phyloP scores from a whole-genome alignment of 306 rosid species.

The Purshia tridentata region DNA sequence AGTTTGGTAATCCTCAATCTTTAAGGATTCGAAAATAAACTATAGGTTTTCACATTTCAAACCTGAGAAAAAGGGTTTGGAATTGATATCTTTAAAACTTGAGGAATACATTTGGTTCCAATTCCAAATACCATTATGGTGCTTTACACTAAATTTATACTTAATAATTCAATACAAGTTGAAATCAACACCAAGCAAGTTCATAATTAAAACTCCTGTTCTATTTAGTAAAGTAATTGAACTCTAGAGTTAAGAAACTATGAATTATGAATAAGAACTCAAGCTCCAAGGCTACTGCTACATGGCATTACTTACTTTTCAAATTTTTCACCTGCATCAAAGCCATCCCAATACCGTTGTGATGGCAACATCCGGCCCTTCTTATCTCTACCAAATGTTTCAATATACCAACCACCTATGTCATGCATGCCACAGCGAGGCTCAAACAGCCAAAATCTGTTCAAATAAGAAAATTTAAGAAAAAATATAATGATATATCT shows the following conservation, averaged over 20 bases:
- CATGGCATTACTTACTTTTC: constrained; percentile 50
- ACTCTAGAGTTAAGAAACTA: neutral
- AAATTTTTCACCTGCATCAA: constrained; percentile 47
- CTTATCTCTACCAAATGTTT: constrained; percentile 83
- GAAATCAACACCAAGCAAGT: neutral
- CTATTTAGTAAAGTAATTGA: constrained; percentile 3
- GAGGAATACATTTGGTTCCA: too few species aligned
- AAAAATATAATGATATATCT: constrained; percentile 11
- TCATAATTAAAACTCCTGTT: neutral
- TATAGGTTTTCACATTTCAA: too few species aligned
- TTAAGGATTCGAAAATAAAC: too few species aligned
- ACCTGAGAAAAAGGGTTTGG: too few species aligned
- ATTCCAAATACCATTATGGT: neutral
- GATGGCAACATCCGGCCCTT: constrained; percentile 70
- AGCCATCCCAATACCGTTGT: constrained; percentile 80
- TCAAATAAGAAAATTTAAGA: constrained; percentile 25
- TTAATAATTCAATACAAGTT: neutral
- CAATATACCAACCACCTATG: constrained; percentile 94
- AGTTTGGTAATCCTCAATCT: too few species aligned
- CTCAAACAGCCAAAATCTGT: constrained; percentile 97
- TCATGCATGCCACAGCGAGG: constrained; percentile 97
- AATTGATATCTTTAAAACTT: too few species aligned
- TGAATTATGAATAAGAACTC: constrained; percentile 10
- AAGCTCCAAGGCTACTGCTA: neutral
- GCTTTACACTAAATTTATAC: too few species aligned